phyloP scores from a whole-genome alignment of 805 yeast species.

The Ogataea paradorogensis region DNA sequence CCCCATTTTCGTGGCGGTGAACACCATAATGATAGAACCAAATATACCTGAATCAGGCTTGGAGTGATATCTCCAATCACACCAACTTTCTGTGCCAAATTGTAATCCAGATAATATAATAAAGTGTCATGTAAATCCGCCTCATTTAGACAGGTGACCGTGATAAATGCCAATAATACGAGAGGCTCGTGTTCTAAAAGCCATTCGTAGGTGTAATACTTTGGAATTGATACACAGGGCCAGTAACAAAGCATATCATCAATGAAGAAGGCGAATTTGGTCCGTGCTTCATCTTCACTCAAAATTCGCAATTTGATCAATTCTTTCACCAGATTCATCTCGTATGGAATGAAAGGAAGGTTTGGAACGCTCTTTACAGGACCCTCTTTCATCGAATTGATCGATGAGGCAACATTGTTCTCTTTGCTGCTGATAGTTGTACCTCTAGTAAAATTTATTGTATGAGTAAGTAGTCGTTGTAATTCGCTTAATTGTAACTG shows the following conservation, averaged over 20 bases:
- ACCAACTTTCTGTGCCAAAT: constrained; percentile 42
- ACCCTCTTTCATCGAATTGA: constrained; percentile 37
- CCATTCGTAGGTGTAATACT: constrained; percentile 37
- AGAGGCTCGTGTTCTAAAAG: constrained; percentile 42
- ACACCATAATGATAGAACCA: constrained; percentile 50
- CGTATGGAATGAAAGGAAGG: constrained; percentile 37
- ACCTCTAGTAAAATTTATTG: constrained; percentile 19
- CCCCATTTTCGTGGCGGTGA: constrained; percentile 52
- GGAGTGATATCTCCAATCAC: constrained; percentile 43
- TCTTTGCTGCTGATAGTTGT: constrained; percentile 3
- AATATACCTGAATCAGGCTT: constrained; percentile 40
- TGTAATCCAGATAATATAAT: constrained; percentile 43
- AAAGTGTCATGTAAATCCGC: constrained; percentile 42
- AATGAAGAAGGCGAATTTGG: constrained; percentile 36
- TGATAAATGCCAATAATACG: constrained; percentile 40
- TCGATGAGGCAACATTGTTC: constrained; percentile 28
- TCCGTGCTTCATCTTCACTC: constrained; percentile 33
- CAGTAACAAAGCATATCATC: constrained; percentile 42
- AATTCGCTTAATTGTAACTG: constrained; percentile 33
- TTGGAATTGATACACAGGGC: constrained; percentile 47
- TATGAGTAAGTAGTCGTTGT: constrained; percentile 31
- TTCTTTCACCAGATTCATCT: constrained; percentile 37
- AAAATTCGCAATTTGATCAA: constrained; percentile 36
- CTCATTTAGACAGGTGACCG: constrained; percentile 47
- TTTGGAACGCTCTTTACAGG: constrained; percentile 32